Percentiles rank a stretch among this genome's conserved stretches.
phyloP scores from a whole-genome alignment of 1,284 basidiomycete genomes.

The Boletus albobrunnescens region DNA sequence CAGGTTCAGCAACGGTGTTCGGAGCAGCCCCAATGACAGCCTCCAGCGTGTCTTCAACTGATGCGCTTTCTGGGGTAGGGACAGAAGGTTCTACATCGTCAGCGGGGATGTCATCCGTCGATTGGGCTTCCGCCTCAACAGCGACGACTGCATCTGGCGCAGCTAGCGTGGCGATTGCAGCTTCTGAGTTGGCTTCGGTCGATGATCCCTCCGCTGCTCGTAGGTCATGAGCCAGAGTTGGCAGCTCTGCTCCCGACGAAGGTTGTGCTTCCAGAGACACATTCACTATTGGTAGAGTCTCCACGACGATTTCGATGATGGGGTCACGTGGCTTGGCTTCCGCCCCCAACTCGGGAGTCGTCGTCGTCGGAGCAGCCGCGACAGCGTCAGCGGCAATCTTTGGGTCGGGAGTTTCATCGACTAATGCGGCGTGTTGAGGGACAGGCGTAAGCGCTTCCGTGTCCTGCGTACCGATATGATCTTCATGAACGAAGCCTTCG shows the following conservation, averaged over 20 bases:
- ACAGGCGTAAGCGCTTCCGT: conserved; percentile 21
- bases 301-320: not conserved
- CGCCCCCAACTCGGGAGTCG: not conserved
- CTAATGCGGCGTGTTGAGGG: conserved; percentile 32
- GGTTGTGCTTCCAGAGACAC: not conserved
- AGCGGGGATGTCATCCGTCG: not conserved
- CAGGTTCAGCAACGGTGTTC: not conserved
- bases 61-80: not conserved
- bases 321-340: not conserved
- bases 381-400: conserved; percentile 29
- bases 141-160: not conserved
- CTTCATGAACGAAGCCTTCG: conserved; percentile 5
- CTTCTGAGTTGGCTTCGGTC: conserved; percentile 1
- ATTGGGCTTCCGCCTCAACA: not conserved
- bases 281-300: not conserved
- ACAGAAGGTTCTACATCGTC: not conserved
- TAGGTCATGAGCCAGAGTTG: conserved; percentile 6
- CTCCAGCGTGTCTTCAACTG: not conserved
- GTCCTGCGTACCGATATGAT: conserved; percentile 4
- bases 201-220: not conserved
- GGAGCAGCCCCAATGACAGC: not conserved
- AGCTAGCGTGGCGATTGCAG: not conserved
- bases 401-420: conserved; percentile 38
- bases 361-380: not conserved
- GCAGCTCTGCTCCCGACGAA: conserved; percentile 6